Base-by-base conservation (phyloP, 192 early-diverging fungal species). In the Coemansia sp. region DNA sequence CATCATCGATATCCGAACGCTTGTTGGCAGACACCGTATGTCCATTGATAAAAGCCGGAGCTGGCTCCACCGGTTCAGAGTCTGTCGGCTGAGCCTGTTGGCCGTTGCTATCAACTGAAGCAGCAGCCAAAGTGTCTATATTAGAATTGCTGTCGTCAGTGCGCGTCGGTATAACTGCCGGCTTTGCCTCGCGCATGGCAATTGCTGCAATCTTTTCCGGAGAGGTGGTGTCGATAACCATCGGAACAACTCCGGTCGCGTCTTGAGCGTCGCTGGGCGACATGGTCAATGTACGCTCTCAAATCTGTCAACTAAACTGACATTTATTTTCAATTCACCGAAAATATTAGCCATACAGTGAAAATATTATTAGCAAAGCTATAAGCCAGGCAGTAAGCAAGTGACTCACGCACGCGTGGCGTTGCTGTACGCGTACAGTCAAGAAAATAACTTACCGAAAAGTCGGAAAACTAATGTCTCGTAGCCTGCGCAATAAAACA, bases 131-230 rank as follows among this genome's bases (percentile, higher is more conserved):
- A 31, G 31, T 3, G 12, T 42, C 40, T 15, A 42, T n/a, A n/a
- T n/a, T 42, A 42, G 12, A n/a, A 15, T 48, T 7, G 19, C 31
- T 21, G 15, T 49, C 59, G 28, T n/a, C 44, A 40, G 23, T 60
- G 59, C n/a, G 25, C 12, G 37, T 67, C 34, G 36, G 48, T 22
- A 38, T 48, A 8, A 8, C 42, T 44, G 14, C 55, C 17, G 55
- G 4, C 4, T 9, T 4, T 19, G 46, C 31, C 52, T 46, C 51
- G 12, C 57, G 54, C 14, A 58, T 28, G 19, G 71, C 64, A 46
- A 62, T 62, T 12, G 64, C 58, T 0, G 71, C 54, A 21, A 68
- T 66, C 40, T 65, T 70, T 38, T 80, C 71, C 2, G 77, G 77
- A 3, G 76, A 69, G 0, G 72, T 38, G 4, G 59, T 54, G 36